Evolutionary conservation across 2,329 filamentous ascomycete species (phyloP).

Genomic region (Aplosporella prunicola): DNA sequence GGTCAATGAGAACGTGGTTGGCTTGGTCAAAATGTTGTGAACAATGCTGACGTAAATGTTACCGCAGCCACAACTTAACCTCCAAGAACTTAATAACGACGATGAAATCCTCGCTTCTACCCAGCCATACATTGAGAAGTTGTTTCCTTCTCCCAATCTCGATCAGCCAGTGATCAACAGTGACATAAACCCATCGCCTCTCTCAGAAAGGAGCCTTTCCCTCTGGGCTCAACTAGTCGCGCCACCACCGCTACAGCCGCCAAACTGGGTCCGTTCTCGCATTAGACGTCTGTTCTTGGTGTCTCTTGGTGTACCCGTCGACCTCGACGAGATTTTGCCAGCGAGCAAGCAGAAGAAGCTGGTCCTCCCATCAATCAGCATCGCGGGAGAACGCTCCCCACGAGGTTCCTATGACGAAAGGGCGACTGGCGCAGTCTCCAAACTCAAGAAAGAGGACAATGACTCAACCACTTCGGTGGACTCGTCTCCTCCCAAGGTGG

Average conservation of each 20-base stretch:
- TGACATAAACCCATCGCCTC: conserved; percentile 44
- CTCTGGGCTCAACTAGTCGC: conserved; percentile 95
- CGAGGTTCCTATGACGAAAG: conserved; percentile 30
- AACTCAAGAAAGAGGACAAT: conserved; percentile 30
- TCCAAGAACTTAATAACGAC: conserved; percentile 46
- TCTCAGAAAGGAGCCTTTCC: conserved; percentile 77
- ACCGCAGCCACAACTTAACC: conserved; percentile 56
- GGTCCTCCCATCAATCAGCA: conserved; percentile 68
- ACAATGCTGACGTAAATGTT: conserved; percentile 20
- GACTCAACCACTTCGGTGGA: conserved; percentile 30
- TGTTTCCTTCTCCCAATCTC: conserved; percentile 43
- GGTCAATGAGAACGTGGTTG: conserved; percentile 17
- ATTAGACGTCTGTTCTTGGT: conserved; percentile 93
- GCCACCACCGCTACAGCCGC: conserved; percentile 85
- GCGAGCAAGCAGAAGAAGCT: conserved; percentile 98
- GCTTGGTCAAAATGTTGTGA: conserved; percentile 6
- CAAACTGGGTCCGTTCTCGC: conserved; percentile 94
- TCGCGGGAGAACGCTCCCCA: conserved; percentile 28
- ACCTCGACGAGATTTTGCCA: conserved; percentile 92
- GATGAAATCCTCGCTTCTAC: conserved; percentile 52
- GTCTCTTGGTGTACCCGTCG: conserved; percentile 88
- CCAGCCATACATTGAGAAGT: conserved; percentile 53
- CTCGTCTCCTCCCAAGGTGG: conserved; percentile 26
- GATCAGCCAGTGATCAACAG: conserved; percentile 13
- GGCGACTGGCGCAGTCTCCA: conserved; percentile 23